phyloP scores from a whole-genome alignment of 75 land plant genomes.

The Pseudotsuga menziesii region DNA sequence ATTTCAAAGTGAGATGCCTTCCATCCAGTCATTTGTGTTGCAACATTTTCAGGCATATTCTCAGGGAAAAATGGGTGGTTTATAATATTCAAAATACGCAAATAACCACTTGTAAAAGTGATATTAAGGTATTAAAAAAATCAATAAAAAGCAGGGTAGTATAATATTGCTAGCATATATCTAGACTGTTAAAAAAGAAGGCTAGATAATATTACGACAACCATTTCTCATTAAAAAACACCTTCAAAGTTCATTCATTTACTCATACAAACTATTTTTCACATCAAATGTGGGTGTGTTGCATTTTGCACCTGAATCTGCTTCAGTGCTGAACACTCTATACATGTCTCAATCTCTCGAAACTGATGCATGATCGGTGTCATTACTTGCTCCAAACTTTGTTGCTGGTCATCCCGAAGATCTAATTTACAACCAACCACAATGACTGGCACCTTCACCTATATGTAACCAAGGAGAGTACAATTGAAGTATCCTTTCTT shows the following conservation, averaged over 20 bases:
- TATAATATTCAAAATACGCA: not conserved
- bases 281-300: not conserved
- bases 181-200: not conserved
- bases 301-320: slow-evolving; percentile 74
- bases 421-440: slow-evolving; percentile 99
- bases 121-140: too few relatives aligned
- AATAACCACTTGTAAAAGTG: not conserved
- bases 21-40: not conserved
- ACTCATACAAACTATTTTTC: not conserved
- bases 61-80: not conserved
- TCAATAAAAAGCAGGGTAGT: not conserved
- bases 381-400: slow-evolving; percentile 88
- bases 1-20: not conserved
- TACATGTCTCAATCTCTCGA: slow-evolving; percentile 97
- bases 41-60: not conserved
- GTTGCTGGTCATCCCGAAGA: slow-evolving; percentile 77
- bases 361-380: slow-evolving; percentile 97
- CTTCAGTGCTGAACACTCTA: slow-evolving; percentile 88
- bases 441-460: slow-evolving; percentile 94
- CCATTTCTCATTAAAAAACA: not conserved
- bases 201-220: not conserved
- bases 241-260: not conserved
- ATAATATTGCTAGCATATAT: not conserved
- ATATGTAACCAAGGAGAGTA: slow-evolving; percentile 3
- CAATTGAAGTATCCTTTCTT: not conserved